A percentile compares a stretch with the other conserved stretches of the same genome.
Conservation (phyloP, 2,329 filamentous ascomycete species). For the Pseudopithomyces maydicus region DNA sequence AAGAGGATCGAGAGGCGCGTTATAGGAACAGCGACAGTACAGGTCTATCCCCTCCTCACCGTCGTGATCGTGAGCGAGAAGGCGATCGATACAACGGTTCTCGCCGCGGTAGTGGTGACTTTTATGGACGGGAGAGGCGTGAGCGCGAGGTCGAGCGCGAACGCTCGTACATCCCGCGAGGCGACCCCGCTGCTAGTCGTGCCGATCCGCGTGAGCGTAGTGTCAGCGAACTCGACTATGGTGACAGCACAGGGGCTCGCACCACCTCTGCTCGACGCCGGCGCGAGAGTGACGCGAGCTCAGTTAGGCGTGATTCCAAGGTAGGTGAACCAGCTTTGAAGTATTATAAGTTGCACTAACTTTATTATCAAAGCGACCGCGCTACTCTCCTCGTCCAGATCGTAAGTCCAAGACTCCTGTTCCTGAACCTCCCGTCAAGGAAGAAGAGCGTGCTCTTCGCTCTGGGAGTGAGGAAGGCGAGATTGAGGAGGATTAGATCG, state of each 20-base stretch:
- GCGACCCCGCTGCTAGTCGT: slow-evolving; percentile 54
- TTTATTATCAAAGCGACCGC: slow-evolving; percentile 50
- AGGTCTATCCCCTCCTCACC: slow-evolving; percentile 58
- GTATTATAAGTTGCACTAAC: too few relatives aligned
- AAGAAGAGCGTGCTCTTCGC: slow-evolving; percentile 70
- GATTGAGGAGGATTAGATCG: slow-evolving; percentile 76
- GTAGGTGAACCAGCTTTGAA: slow-evolving; percentile 42
- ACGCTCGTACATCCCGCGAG: slow-evolving; percentile 69
- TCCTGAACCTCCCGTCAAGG: slow-evolving; percentile 43
- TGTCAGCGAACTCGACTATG: slow-evolving; percentile 89
- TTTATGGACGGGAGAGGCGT: slow-evolving; percentile 84
- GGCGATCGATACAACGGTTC: slow-evolving; percentile 50
- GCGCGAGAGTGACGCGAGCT: slow-evolving; percentile 69
- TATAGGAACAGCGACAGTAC: slow-evolving; percentile 82
- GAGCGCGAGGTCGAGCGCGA: slow-evolving; percentile 91
- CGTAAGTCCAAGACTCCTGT: slow-evolving; percentile 62
- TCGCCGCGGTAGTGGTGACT: slow-evolving; percentile 65
- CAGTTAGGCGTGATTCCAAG: slow-evolving; percentile 49
- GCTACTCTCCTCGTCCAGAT: slow-evolving; percentile 60
- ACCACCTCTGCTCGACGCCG: slow-evolving; percentile 70
- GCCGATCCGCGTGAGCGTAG: slow-evolving; percentile 75
- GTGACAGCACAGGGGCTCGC: slow-evolving; percentile 59
- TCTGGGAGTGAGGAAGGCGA: slow-evolving; percentile 97
- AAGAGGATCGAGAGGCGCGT: slow-evolving; percentile 90
- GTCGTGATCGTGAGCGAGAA: slow-evolving; percentile 48